Evolutionary conservation across 257 asterid species (phyloP), one percentile per base, ranked within the genome.

Genomic region (Solanum virginianum): DNA sequence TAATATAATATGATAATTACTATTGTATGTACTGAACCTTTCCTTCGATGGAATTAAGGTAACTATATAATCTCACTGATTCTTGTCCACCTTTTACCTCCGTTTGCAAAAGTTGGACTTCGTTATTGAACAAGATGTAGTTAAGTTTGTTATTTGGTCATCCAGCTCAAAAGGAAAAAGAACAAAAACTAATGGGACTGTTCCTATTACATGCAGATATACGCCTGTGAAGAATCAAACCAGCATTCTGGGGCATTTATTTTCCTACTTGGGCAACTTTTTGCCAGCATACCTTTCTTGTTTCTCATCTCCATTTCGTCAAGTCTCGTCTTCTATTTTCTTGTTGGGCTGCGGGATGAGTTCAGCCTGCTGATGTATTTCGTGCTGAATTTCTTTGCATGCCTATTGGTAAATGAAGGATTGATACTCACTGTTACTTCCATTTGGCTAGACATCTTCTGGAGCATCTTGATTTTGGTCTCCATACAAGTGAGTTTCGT

Each of bases 391-490:
- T 92, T 94, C 94, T 94, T 95, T 85, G 80, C 70, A 90, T 97
- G 99, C 91, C 99, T 97, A 66, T 86, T 97, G 10, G 95, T 95
- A 69, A 97, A 93, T 53, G 99, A 97, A 90, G 99, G 98, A 49
- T 87, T 97, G 16, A 97, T 97, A 56, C 92, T 93, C 60, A 90
- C 95, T 71, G 88, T 90, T 80, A 88, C 94, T 89, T 89, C 95
- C 86, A 80, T 94, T 81, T 92, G 97, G 91, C 92, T 86, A 88
- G 94, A 92, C 71, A 88, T 90, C 81, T 97, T 95, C 90, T 92
- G 93, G 93, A 97, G 97, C 90, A 89, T 90, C 88, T 68, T 97
- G 80, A 82, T 88, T 17, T 91, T 97, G 88, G 90, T 94, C 41
- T 92, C 87, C n/a, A 62, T 89, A 65, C 98, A 97, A 84, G 99